phyloP scores from a whole-genome alignment of 1,284 basidiomycete species.

The Trametes pubescens region DNA sequence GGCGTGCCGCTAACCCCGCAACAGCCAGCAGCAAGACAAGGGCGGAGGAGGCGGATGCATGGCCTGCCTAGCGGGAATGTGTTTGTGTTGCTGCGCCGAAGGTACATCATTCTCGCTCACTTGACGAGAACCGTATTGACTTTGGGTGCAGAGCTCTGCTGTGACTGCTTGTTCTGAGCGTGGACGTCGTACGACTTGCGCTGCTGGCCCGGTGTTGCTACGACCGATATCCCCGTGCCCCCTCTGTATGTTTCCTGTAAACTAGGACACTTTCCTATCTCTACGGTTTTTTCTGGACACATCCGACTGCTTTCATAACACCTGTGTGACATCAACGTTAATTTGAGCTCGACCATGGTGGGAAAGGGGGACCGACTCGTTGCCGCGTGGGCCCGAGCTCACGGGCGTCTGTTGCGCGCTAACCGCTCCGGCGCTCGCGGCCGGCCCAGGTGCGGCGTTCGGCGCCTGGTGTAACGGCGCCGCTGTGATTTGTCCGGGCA shows the following conservation, averaged over 20 bases:
- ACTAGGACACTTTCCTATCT: slow-evolving; percentile 25
- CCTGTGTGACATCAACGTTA: neutral
- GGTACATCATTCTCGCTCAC: slow-evolving; percentile 53
- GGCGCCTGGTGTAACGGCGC: slow-evolving; percentile 28
- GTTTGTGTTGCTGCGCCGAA: slow-evolving; percentile 81
- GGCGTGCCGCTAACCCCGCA: neutral
- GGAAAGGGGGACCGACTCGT: neutral
- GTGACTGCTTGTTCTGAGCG: slow-evolving; percentile 72
- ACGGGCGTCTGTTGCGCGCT: slow-evolving; percentile 10
- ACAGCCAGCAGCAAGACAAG: slow-evolving; percentile 47
- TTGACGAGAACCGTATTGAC: slow-evolving; percentile 12
- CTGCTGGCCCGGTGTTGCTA: slow-evolving; percentile 19
- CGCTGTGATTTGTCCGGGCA: slow-evolving; percentile 40
- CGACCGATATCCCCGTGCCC: slow-evolving; percentile 20
- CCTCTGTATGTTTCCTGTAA: slow-evolving; percentile 30
- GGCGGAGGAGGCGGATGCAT: slow-evolving; percentile 58
- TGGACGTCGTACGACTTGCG: slow-evolving; percentile 24
- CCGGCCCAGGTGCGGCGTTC: slow-evolving; percentile 11
- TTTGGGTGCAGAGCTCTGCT: slow-evolving; percentile 62
- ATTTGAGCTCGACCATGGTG: neutral
- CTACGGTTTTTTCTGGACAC: slow-evolving; percentile 5
- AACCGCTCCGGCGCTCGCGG: neutral
- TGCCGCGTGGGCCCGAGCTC: neutral
- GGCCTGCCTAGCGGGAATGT: slow-evolving; percentile 77
- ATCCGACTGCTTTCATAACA: neutral